Percentiles rank a stretch among this genome's conserved stretches.
These are phyloP conservation scores for Fusarium veterinarium DNA, from an alignment of 2,329 filamentous ascomycete genomes.

Conservation along the genomic window DNA sequence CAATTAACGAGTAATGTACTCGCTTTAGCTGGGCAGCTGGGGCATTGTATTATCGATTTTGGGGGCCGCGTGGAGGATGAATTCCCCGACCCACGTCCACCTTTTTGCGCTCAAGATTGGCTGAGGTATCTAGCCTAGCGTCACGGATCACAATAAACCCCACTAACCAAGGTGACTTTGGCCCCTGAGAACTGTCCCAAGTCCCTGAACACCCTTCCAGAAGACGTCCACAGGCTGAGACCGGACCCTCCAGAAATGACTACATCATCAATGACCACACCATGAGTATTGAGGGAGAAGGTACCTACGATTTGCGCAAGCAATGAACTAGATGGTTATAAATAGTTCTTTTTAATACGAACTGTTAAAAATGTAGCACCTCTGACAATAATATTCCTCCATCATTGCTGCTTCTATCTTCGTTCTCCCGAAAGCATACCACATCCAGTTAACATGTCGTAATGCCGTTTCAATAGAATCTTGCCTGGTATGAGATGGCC, in stretches of 20 bases:
- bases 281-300: neutral
- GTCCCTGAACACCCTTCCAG: conserved; percentile 35
- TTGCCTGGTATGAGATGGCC: neutral
- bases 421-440: neutral
- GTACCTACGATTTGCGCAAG: neutral
- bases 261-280: neutral
- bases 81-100: conserved; percentile 11
- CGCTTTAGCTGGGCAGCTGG: conserved; percentile 12
- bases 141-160: conserved; percentile 12
- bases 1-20: conserved; percentile 1
- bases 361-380: neutral
- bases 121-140: neutral
- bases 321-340: neutral
- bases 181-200: conserved; percentile 30
- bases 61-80: conserved; percentile 25
- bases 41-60: neutral
- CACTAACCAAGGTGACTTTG: conserved; percentile 1
- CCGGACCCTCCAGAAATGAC: neutral
- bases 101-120: conserved; percentile 20
- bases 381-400: neutral
- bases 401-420: neutral
- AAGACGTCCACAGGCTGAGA: conserved; percentile 8
- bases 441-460: neutral
- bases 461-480: neutral
- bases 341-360: neutral